phyloP scores from a whole-genome alignment of 768 basidiomycete species.

The Trametes punicea region DNA sequence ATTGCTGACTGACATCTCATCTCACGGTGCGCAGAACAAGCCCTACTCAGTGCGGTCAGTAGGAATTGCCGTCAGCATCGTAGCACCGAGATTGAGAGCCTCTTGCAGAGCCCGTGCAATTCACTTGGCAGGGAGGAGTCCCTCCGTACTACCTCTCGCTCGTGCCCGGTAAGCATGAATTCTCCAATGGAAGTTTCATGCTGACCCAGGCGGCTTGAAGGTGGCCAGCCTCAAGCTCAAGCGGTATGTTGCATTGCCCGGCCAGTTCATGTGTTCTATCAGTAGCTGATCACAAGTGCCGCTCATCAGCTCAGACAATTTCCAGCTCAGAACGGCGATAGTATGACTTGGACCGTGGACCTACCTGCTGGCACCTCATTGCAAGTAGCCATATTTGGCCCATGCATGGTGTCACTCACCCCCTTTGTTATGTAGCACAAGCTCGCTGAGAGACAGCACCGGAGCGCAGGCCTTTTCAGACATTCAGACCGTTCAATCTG shows the following conservation, averaged over 20 bases:
- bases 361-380: conserved; percentile 41
- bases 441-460: conserved; percentile 54
- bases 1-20: neutral
- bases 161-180: conserved; percentile 50
- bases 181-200: neutral
- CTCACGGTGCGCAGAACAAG: conserved; percentile 29
- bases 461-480: conserved; percentile 54
- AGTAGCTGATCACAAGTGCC: neutral
- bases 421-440: conserved; percentile 39
- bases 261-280: neutral
- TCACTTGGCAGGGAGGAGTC: conserved; percentile 51
- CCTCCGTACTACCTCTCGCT: conserved; percentile 59
- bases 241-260: conserved; percentile 40
- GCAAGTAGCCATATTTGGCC: conserved; percentile 36
- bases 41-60: conserved; percentile 51
- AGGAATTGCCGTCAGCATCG: neutral
- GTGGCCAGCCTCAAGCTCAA: conserved; percentile 47
- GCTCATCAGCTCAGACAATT: conserved; percentile 52
- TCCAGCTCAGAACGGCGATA: conserved; percentile 39
- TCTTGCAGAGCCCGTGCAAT: conserved; percentile 51
- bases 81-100: neutral
- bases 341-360: conserved; percentile 55
- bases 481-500: conserved; percentile 40
- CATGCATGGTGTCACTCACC: neutral
- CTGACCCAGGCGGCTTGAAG: conserved; percentile 32